Evolutionary conservation across 1,139 yeast species (phyloP).

Genomic region (Kodamaea sp.): DNA sequence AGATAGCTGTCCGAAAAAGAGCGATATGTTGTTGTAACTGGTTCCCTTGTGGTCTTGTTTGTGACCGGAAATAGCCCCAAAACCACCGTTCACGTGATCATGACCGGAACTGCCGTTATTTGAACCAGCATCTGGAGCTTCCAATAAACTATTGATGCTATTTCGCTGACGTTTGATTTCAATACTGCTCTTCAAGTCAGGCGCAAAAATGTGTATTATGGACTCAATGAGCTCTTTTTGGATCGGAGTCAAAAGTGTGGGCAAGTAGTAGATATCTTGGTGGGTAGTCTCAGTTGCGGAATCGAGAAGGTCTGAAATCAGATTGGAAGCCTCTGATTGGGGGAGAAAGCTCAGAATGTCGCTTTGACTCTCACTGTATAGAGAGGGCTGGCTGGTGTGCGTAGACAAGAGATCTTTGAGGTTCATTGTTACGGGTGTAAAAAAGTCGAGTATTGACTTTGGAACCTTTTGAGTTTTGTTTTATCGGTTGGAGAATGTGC

Average conservation of each 20-base stretch:
- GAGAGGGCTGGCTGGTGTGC: slow-evolving; percentile 6
- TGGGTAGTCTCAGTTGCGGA: not conserved
- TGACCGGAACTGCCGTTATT: slow-evolving; percentile 21
- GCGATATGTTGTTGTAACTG: slow-evolving; percentile 17
- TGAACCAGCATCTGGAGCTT: slow-evolving; percentile 5
- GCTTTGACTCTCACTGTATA: slow-evolving; percentile 5
- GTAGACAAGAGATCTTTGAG: slow-evolving; percentile 40
- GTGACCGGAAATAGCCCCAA: not conserved
- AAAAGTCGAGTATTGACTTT: not conserved
- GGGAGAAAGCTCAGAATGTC: slow-evolving; percentile 6
- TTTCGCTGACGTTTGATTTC: slow-evolving; percentile 27
- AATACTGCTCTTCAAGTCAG: slow-evolving; percentile 39
- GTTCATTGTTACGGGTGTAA: slow-evolving; percentile 26
- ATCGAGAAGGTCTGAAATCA: not conserved
- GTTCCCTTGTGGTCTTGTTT: not conserved
- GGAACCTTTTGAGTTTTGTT: too few species aligned
- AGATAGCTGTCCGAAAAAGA: slow-evolving; percentile 52
- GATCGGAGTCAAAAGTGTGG: slow-evolving; percentile 53
- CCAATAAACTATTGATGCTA: slow-evolving; percentile 41
- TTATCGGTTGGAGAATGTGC: too few species aligned
- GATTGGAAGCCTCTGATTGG: not conserved
- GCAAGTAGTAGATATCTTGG: slow-evolving; percentile 48
- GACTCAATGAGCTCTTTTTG: slow-evolving; percentile 60
- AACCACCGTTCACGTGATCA: slow-evolving; percentile 17
- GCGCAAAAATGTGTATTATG: slow-evolving; percentile 51